phyloP scores from a whole-genome alignment of 2,329 filamentous ascomycete genomes.

The Verticillium tricorpus region DNA sequence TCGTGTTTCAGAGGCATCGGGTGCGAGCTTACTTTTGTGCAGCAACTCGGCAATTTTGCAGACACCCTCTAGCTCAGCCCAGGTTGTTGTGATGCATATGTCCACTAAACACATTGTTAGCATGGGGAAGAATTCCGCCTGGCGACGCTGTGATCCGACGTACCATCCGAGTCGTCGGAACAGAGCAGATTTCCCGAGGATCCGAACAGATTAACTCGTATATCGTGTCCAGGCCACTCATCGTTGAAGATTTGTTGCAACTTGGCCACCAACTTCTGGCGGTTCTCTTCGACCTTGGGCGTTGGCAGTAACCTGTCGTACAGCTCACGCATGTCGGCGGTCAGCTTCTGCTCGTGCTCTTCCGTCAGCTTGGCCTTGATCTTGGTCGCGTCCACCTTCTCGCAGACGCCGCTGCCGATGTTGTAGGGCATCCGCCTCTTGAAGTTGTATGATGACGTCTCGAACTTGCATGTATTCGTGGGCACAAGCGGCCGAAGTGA shows the following conservation, averaged over 20 bases:
- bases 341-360: slow-evolving; percentile 71
- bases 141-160: slow-evolving; percentile 24
- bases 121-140: not conserved
- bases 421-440: slow-evolving; percentile 89
- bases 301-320: slow-evolving; percentile 84
- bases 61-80: slow-evolving; percentile 82
- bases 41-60: slow-evolving; percentile 86
- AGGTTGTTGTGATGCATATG: slow-evolving; percentile 91
- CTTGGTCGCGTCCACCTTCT: slow-evolving; percentile 66
- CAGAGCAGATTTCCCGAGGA: slow-evolving; percentile 94
- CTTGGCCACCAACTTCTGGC: slow-evolving; percentile 76
- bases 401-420: slow-evolving; percentile 74
- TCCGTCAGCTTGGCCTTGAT: slow-evolving; percentile 66
- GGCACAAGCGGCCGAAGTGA: slow-evolving; percentile 61
- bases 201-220: slow-evolving; percentile 92
- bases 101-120: slow-evolving; percentile 62
- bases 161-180: slow-evolving; percentile 94
- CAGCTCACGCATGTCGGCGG: slow-evolving; percentile 77
- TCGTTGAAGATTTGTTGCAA: slow-evolving; percentile 83
- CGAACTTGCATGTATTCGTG: slow-evolving; percentile 72
- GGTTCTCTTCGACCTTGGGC: slow-evolving; percentile 68
- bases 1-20: not conserved
- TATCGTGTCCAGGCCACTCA: slow-evolving; percentile 87
- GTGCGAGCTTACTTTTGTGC: slow-evolving; percentile 63
- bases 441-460: slow-evolving; percentile 77